Base-by-base conservation (phyloP, 2,329 filamentous ascomycete genomes). In the Fusarium lyarnte region DNA sequence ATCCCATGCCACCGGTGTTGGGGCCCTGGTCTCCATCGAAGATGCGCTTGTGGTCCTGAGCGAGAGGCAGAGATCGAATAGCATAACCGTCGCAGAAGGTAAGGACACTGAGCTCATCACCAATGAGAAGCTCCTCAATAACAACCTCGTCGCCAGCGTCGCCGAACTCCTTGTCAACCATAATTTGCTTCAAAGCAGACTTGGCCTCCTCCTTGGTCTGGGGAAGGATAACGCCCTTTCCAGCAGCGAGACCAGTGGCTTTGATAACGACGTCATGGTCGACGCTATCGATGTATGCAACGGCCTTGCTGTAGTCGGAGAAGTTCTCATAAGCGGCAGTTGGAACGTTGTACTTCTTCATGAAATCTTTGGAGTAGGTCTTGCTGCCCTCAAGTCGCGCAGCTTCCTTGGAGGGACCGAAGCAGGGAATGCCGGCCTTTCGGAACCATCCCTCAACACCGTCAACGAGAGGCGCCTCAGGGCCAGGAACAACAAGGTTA, bases 1-100 rank as follows among this genome's bases (percentile, higher is more conserved):
- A 97, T 57, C 96, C 96, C 96, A 98, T 98, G 43, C 96, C 96
- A 66, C 95, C 96, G 5, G 96, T 98, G 84, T 98, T 98, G 41
- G 94, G 93, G 3, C 96, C 96, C 54, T 89, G 87, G 79, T 98
- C 95, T 60, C 93, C 94, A 78, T 99, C 96, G 58, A 93, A 93
- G 73, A 97, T 94, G 70, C 94, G 90, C 88, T 99, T 98, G 86
- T 99, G 96, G 81, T 98, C 96, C 82, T 99, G 96, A 4, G 95
- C 95, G 2, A 96, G 92, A 9, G 95, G 95, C 14, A 98, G 86
- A 13, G 92, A 94, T 79, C 90, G 89, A 80, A 97, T 93, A 2
- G 92, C 92, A 79, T 93, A 92, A 57, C 96, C 96, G 79, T 99
- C 96, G 78, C 91, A 94, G 84, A 99, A 97, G 36, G 92, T 94